Base-by-base conservation (phyloP, 2,329 filamentous ascomycete species). In the Verruconis gallopava region DNA sequence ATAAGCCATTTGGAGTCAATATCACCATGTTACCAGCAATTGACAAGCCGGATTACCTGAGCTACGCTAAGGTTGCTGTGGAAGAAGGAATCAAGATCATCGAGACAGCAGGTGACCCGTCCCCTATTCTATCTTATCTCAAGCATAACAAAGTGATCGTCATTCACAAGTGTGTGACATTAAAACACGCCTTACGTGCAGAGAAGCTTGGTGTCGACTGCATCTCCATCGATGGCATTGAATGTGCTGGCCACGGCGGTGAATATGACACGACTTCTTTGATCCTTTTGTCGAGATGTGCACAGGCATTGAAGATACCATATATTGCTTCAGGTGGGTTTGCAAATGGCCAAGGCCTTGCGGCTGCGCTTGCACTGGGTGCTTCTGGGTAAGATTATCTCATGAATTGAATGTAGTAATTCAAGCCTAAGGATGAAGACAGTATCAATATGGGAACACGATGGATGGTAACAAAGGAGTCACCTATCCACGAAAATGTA, bases 261-360 rank as follows among this genome's bases (percentile, higher is more conserved):
- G 69, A 72, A 52, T 60, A 62, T 45, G 68, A 72, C 45, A 69
- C 69, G 42, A 71, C 68, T 28, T 70, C 69, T 48, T 67, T 72
- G 46, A 71, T 71, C 44, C 50, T 55, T 1, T 47, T 55, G 11
- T 49, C 47, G 12, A 48, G 51, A 0, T 53, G 50, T 40, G 49
- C 48, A 4, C 47, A 55, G 44, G 49, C 53, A 40, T 48, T 55
- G 22, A 52, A 53, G 42, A 54, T 55, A 21, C 52, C 52, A 6
- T 55, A 53, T 38, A 44, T 55, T 3, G 53, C 51, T 6, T 50
- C 47, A 18, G 53, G 53, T 6, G 52, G 53, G 3, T 55, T 55
- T 32, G 52, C 52, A 6, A 52, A 55, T 30, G 52, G 53, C 14
- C 41, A 49, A 14, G 48, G 51, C 38, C 14, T 55, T 12, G 52